phyloP scores from a whole-genome alignment of 176 grass and related monocot species.

The Chrysopogon serrulatus region DNA sequence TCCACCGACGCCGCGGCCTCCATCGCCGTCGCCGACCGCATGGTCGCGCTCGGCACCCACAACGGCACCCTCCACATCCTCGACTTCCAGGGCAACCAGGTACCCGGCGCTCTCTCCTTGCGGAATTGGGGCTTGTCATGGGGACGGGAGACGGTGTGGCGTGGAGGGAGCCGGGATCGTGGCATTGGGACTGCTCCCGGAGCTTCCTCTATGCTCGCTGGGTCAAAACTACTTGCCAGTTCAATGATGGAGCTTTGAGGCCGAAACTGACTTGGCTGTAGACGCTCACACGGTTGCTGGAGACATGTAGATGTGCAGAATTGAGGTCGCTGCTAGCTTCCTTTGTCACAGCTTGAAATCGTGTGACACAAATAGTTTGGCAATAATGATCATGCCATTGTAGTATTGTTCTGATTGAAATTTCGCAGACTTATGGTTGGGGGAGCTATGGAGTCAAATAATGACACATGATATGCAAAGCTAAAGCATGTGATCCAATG shows the following conservation, averaged over 20 bases:
- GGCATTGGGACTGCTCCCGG: background rate
- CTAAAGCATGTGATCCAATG: background rate
- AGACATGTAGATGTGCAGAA: background rate
- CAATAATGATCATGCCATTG: background rate
- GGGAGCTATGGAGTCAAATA: background rate
- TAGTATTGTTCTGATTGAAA: background rate
- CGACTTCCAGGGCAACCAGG: constrained; percentile 99
- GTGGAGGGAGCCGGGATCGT: background rate
- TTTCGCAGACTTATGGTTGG: background rate
- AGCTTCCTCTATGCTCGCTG: background rate
- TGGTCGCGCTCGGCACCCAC: constrained; percentile 91
- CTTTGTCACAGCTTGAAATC: background rate
- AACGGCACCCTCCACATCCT: constrained; percentile 91
- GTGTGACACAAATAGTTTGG: background rate
- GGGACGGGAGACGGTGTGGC: background rate
- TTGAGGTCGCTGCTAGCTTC: background rate
- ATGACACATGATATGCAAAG: background rate
- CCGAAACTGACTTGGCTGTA: background rate
- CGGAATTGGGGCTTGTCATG: constrained; percentile 14
- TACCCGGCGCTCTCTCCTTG: constrained; percentile 4
- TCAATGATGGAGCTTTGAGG: background rate
- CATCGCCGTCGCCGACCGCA: constrained; percentile 86
- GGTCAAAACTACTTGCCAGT: constrained; percentile 9
- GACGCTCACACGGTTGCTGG: background rate
- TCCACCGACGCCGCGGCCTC: constrained; percentile 72